Evolutionary conservation across 106 monocot species (phyloP).

Genomic region (Allium fistulosum): DNA sequence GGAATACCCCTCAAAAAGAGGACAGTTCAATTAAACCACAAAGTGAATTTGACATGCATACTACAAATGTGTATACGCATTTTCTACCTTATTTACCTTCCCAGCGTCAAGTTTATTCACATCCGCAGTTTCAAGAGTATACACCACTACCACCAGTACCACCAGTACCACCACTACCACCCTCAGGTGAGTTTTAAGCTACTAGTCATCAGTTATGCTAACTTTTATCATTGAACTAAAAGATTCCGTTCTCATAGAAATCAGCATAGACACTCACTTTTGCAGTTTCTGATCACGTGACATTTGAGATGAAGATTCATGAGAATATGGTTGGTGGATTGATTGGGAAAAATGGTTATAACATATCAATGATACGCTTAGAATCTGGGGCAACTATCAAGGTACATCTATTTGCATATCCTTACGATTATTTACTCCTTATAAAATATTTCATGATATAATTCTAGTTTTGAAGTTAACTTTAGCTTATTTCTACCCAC

Average conservation of each 20-base stretch:
- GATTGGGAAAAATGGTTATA: constrained; percentile 12
- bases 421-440: too few species aligned
- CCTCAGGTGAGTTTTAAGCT: constrained; percentile 6
- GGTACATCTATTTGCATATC: background rate
- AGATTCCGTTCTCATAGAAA: background rate
- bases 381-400: constrained; percentile 12
- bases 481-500: too few species aligned
- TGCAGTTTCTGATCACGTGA: constrained; percentile 11
- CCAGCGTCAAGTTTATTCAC: background rate
- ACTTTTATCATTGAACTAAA: constrained; percentile 4
- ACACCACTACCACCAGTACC: constrained; percentile 1
- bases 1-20: constrained; percentile 6
- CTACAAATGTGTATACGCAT: background rate
- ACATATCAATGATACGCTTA: constrained; percentile 8
- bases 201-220: background rate
- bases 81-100: background rate
- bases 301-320: constrained; percentile 5
- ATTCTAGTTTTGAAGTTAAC: too few species aligned
- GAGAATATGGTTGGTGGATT: constrained; percentile 11
- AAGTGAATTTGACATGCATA: background rate
- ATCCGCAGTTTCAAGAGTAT: too few species aligned
- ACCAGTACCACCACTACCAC: background rate
- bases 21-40: constrained; percentile 3
- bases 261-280: constrained; percentile 9
- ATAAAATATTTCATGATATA: too few species aligned